Evolutionary conservation across 1,284 basidiomycete genomes (phyloP), one percentile per base, ranked within the genome.

Genomic region (Athelia psychrophila): DNA sequence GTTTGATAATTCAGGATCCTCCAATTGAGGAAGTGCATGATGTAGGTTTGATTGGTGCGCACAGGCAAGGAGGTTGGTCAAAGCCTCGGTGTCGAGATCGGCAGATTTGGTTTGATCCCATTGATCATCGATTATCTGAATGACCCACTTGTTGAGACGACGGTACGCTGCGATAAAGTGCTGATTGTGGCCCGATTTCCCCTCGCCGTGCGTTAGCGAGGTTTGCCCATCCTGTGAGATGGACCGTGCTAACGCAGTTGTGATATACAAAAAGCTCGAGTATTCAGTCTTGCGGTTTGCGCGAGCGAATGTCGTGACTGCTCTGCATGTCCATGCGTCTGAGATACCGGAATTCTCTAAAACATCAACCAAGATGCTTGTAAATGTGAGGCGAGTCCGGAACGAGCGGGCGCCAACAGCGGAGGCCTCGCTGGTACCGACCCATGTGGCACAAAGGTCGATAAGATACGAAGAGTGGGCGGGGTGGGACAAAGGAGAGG

Each of bases 391-490:
- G 20, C 60, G 56, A 50, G 58, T 62, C n/a, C 64, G 44, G 5
- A 53, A 18, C 44, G 42, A 32, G 49, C 49, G 35, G 45, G 45
- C 61, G 42, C 22, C 30, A 27, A 8, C 60, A 4, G 54, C 19
- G 32, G 65, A 64, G 6, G 27, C 16, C 18, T 48, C 52, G 32
- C 54, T 56, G 45, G 49, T 51, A 10, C 50, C 40, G 35, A 53
- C 61, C 65, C 74, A 75, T 47, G 59, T 63, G 18, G 60, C 48
- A 50, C 68, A 68, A 24, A 80, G 64, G 18, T 67, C 60, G n/a
- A 61, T 58, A 47, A 76, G 66, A 58, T 71, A 75, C 48, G 67
- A 64, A 13, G 70, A 64, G 60, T 82, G 76, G 1, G 71, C 66
- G 4, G 76, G 69, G 51, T 80, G 72, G 32, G 66, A 70, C 51